A percentile compares a stretch with the other conserved stretches of the same genome.
phyloP scores from a whole-genome alignment of 2,329 filamentous ascomycete genomes.

The Davidsoniella australis region DNA sequence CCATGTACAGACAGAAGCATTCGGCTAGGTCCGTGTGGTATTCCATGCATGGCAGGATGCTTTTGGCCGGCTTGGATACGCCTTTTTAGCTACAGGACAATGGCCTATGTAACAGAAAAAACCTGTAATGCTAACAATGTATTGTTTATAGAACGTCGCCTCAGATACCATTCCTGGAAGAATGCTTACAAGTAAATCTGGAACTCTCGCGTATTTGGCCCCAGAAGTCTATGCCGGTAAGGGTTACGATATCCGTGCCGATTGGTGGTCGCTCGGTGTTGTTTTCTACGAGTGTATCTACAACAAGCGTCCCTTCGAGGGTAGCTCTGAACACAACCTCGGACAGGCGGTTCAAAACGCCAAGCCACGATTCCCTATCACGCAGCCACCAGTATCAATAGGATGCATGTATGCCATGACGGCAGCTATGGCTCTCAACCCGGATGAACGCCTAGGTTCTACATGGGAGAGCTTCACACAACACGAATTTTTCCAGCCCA shows the following conservation, averaged over 20 bases:
- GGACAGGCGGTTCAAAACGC: constrained; percentile 67
- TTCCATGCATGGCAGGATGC: no score
- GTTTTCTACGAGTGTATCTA: constrained; percentile 99
- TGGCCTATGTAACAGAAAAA: no score
- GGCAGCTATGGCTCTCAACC: constrained; percentile 65
- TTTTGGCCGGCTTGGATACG: no score
- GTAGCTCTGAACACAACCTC: constrained; percentile 65
- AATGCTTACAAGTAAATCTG: constrained; percentile 82
- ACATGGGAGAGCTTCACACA: constrained; percentile 73
- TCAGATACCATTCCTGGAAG: constrained; percentile 78
- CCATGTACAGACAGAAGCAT: no score
- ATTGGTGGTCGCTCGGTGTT: constrained; percentile 97
- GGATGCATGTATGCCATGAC: constrained; percentile 80
- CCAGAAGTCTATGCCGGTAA: constrained; percentile 87
- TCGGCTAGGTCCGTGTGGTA: no score
- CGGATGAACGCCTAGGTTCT: constrained; percentile 65
- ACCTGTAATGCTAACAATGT: constrained; percentile 19
- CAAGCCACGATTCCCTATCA: constrained; percentile 77
- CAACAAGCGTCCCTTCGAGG: constrained; percentile 94
- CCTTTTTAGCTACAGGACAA: no score
- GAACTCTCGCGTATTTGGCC: constrained; percentile 85
- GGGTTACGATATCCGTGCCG: constrained; percentile 77
- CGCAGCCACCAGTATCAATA: constrained; percentile 75
- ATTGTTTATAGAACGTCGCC: constrained; percentile 61
- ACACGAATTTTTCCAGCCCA: constrained; percentile 72